Evolutionary conservation across 768 basidiomycete genomes (phyloP).

Genomic region (Clathrus columnatus): DNA sequence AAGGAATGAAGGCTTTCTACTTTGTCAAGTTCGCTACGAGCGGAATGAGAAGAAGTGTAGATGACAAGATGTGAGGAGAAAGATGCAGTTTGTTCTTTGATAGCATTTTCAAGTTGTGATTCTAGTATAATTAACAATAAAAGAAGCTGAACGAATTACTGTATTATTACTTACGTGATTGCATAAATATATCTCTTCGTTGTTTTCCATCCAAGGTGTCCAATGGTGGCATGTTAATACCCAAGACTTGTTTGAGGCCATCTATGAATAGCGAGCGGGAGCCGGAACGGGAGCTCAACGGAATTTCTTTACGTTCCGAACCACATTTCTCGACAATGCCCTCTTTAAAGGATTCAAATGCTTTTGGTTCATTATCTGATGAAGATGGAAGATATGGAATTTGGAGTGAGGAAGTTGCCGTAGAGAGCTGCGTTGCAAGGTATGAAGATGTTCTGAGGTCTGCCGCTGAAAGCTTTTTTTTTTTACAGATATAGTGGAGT

Average conservation of each 20-base stretch:
- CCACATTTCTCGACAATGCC: conserved; percentile 45
- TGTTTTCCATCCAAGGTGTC: conserved; percentile 24
- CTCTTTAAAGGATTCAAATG: conserved; percentile 30
- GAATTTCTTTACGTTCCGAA: conserved; percentile 31
- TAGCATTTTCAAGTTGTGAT: conserved; percentile 36
- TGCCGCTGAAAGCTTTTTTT: conserved; percentile 42
- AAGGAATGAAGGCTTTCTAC: background rate
- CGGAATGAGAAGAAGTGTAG: conserved; percentile 43
- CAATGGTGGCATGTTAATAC: conserved; percentile 43
- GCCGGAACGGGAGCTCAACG: conserved; percentile 24
- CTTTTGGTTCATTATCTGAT: conserved; percentile 20
- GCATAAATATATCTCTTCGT: background rate
- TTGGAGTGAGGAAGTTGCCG: conserved; percentile 48
- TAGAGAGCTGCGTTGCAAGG: conserved; percentile 38
- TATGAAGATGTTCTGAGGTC: conserved; percentile 56
- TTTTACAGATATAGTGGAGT: background rate
- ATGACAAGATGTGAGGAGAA: conserved; percentile 61
- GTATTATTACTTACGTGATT: background rate
- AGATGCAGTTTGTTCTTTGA: conserved; percentile 37
- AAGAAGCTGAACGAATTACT: background rate
- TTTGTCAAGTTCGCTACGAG: conserved; percentile 22
- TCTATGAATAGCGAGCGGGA: conserved; percentile 28
- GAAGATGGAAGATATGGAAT: conserved; percentile 45
- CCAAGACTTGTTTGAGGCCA: conserved; percentile 46
- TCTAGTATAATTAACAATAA: conserved; percentile 25